Evolutionary conservation across 805 yeast genomes (phyloP), one percentile per base, ranked within the genome.

Genomic region (Maudiozyma saulgeensis): DNA sequence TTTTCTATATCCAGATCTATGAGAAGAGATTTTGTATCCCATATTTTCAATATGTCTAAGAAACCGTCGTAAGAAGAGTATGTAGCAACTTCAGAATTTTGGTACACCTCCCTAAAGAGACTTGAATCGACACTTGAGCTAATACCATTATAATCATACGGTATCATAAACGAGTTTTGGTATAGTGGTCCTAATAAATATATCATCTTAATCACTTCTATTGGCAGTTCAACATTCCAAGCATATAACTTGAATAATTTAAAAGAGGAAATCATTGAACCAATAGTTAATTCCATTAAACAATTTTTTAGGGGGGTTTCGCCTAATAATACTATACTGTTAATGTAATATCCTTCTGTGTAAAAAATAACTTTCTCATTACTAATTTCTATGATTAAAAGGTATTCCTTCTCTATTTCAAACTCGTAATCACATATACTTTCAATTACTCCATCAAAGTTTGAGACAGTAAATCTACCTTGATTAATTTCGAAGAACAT

Each of bases 221-320:
- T 6, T 4, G 51, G 26, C 15, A 51, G 32, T 7, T 9, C 25
- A 7, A 18, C 6, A 11, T 51, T 42, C 57, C 57, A 61, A 2
- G 58, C 42, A 19, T 35, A 43, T 5, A 61, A 50, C n/a, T 53
- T 48, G 40, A 44, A 62, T 13, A 65, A 47, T 44, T 56, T 61
- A n/a, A 68, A 57, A 2, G 68, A 56, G 7, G 66, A 55, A 19
- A 61, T 63, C 52, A 67, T 63, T 1, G 68, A 61, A 8, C 69
- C 71, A 28, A 39, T 19, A 2, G 26, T 13, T 19, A 39, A 39
- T 21, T 23, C n/a, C 23, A 39, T n/a, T 7, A 7, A 16, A 39
- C 11, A 13, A 19, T 39, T 39, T 19, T 1, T 7, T 16, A 19
- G 6, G 4, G 13, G 9, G 11, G 15, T 39, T 18, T 39, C n/a